Base-by-base conservation (phyloP, 106 monocot genomes). In the Allium sativum region DNA sequence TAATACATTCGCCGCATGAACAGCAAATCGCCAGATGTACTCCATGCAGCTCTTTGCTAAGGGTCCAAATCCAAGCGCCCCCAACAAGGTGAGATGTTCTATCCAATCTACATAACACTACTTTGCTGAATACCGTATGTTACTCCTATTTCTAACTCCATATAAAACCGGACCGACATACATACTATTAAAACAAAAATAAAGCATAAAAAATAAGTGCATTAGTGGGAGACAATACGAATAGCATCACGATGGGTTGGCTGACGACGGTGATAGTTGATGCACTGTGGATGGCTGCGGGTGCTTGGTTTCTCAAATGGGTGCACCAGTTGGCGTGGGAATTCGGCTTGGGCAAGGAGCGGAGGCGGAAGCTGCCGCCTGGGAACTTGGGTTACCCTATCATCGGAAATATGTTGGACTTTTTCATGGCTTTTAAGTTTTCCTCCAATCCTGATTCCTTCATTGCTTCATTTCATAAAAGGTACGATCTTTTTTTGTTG, bases 351-450 rank as follows among this genome's bases (percentile, higher is more conserved):
- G 66, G 44, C 41, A 54, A 44, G 31, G 73, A 61, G 62, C 44
- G 14, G 55, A 51, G 76, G 22, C 48, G 56, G 48, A 16, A 45
- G 31, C 63, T 80, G 48, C 84, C 84, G 8, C 84, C 84, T 13
- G 84, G 84, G 17, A 70, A 74, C 58, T 40, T 80, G 64, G 84
- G 84, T 3, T 80, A 57, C 70, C 84, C 84, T 16, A 10, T 84
- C 8, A 18, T 84, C 18, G 84, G 84, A 7, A 84, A 79, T 64
- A 80, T 84, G 84, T 58, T 70, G 67, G 66, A 66, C 3, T 84
- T 84, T 53, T 62, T 84, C 51, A 40, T 70, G 18, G 84, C 84
- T 0, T 84, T 79, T 56, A 84, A 84, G 76, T 31, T 31, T 5
- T 31, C 5, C 31, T 77, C 76, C 41, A 57, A 69, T 18, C 84